Evolutionary conservation across 495 filamentous ascomycete genomes (phyloP).

Genomic region (Cladorrhinum samala): DNA sequence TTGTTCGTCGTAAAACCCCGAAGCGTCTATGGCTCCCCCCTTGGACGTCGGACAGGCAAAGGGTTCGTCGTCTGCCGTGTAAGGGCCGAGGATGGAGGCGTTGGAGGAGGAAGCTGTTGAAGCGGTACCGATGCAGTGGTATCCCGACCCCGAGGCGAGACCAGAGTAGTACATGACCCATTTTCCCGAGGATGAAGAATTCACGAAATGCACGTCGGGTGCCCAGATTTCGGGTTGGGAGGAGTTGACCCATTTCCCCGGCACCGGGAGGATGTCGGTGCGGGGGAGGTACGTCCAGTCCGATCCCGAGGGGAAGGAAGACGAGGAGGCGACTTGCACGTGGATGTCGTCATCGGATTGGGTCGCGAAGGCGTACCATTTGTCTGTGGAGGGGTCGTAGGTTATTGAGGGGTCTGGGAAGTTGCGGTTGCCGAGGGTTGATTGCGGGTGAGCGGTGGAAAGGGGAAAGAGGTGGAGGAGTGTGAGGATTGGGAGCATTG

Average conservation of each 20-base stretch:
- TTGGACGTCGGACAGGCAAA: slow-evolving; percentile 44
- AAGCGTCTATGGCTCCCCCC: slow-evolving; percentile 54
- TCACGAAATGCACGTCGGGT: slow-evolving; percentile 38
- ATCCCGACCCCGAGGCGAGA: slow-evolving; percentile 22
- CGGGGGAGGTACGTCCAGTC: slow-evolving; percentile 20
- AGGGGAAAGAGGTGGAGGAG: background rate
- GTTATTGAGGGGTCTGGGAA: slow-evolving; percentile 32
- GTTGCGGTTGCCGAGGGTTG: slow-evolving; percentile 13
- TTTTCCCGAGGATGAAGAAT: slow-evolving; percentile 14
- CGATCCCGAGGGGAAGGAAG: slow-evolving; percentile 2
- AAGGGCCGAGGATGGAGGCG: slow-evolving; percentile 40
- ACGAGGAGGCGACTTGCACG: slow-evolving; percentile 24
- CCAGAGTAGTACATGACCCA: slow-evolving; percentile 57
- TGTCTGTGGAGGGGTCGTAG: slow-evolving; percentile 17
- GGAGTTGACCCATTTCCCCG: slow-evolving; percentile 22
- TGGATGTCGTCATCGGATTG: slow-evolving; percentile 20
- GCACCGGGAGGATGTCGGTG: slow-evolving; percentile 23
- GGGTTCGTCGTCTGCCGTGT: slow-evolving; percentile 34
- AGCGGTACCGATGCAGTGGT: slow-evolving; percentile 52
- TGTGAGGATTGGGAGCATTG: background rate
- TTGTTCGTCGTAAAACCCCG: slow-evolving; percentile 43
- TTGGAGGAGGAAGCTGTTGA: slow-evolving; percentile 12
- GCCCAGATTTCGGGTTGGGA: slow-evolving; percentile 37
- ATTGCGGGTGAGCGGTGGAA: background rate
- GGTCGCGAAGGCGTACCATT: slow-evolving; percentile 33